Evolutionary conservation across 495 filamentous ascomycete species (phyloP).

Genomic region (Xylaria acuta): DNA sequence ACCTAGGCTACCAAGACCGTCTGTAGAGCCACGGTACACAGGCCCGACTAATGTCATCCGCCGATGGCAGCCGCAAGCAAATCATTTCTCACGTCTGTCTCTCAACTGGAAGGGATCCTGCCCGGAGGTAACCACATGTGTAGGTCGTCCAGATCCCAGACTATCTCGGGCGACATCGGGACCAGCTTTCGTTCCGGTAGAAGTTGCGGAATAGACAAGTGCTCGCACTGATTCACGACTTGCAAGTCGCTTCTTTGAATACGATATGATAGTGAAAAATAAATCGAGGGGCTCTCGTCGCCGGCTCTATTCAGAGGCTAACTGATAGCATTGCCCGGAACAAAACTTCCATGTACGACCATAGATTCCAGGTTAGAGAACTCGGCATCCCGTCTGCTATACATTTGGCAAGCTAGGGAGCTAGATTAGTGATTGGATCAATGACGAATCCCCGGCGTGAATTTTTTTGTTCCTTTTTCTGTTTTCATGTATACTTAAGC

Average conservation of each 20-base stretch:
- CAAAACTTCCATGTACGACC: no score
- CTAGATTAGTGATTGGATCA: no score
- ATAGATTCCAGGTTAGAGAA: no score
- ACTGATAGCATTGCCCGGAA: background rate
- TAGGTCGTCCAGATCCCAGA: background rate
- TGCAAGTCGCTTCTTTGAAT: no score
- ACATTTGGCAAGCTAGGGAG: no score
- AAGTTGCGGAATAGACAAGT: background rate
- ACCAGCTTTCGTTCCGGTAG: background rate
- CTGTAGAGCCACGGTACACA: background rate
- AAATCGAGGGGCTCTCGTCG: no score
- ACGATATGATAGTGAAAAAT: no score
- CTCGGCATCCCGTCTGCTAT: no score
- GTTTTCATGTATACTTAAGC: background rate
- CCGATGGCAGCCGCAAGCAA: background rate
- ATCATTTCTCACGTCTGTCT: background rate
- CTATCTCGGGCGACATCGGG: background rate
- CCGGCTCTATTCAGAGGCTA: no score
- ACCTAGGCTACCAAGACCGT: background rate
- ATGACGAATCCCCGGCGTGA: background rate
- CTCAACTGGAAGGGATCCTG: background rate
- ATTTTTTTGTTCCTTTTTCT: background rate
- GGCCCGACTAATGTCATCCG: background rate
- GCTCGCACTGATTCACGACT: background rate
- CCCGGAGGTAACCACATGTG: background rate